A percentile compares a stretch with the other conserved stretches of the same genome.
These are phyloP conservation scores for Pseudocercospora fuligena DNA, from an alignment of 2,329 filamentous ascomycete species.

Conservation along the genomic window DNA sequence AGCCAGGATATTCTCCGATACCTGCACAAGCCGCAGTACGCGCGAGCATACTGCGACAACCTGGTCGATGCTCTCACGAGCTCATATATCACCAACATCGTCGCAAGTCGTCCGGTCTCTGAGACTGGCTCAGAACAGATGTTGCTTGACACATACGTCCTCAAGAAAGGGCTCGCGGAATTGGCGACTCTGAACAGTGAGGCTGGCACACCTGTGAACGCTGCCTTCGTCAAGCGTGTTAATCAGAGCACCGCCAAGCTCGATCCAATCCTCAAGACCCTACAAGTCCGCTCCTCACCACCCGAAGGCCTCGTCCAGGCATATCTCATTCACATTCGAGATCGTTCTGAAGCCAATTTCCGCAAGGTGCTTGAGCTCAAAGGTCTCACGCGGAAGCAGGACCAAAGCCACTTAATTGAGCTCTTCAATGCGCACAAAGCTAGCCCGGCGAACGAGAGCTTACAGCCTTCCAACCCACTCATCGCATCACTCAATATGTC, in stretches of 20 bases:
- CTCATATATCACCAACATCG: slow-evolving; percentile 80
- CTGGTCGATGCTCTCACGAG: slow-evolving; percentile 85
- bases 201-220: slow-evolving; percentile 57
- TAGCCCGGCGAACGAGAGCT: slow-evolving; percentile 66
- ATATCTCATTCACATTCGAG: slow-evolving; percentile 94
- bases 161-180: slow-evolving; percentile 77
- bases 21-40: slow-evolving; percentile 89
- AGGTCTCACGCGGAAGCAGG: slow-evolving; percentile 77
- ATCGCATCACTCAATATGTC: slow-evolving; percentile 67
- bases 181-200: slow-evolving; percentile 67
- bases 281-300: slow-evolving; percentile 89
- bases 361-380: slow-evolving; percentile 95
- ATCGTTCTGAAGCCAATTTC: slow-evolving; percentile 93
- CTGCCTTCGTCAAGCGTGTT: slow-evolving; percentile 82
- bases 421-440: slow-evolving; percentile 86
- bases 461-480: slow-evolving; percentile 70
- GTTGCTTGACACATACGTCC: slow-evolving; percentile 90
- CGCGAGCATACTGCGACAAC: slow-evolving; percentile 92
- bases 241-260: slow-evolving; percentile 82
- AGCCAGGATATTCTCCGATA: slow-evolving; percentile 75
- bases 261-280: slow-evolving; percentile 90
- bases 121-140: slow-evolving; percentile 97
- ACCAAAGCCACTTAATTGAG: slow-evolving; percentile 82
- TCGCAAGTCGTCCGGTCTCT: slow-evolving; percentile 86
- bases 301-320: slow-evolving; percentile 95